These are phyloP conservation scores for Metrosideros polymorpha DNA, from an alignment of 441 rosid genomes.

Conservation along the genomic window DNA sequence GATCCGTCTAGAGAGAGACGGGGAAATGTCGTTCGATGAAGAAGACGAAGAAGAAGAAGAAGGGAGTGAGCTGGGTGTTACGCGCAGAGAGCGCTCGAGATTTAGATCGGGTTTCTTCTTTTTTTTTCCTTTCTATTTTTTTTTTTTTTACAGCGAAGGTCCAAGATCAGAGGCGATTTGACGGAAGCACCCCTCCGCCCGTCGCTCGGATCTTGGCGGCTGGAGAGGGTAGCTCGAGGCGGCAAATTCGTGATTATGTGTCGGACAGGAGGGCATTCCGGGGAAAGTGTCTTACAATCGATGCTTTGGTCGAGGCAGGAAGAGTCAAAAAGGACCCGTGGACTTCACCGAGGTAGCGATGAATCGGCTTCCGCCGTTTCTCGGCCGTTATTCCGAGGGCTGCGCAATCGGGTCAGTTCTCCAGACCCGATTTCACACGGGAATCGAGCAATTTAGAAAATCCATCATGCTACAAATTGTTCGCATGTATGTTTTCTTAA, in stretches of 20 bases:
- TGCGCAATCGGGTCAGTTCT: not conserved
- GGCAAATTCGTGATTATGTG: not conserved
- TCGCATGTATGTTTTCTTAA: fast-evolving
- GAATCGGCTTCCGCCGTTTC: not conserved
- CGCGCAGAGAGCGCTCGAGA: conserved; percentile 17
- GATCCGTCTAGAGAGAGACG: not conserved
- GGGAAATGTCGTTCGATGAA: not conserved
- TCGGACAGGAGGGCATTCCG: not conserved
- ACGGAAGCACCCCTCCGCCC: conserved; percentile 37
- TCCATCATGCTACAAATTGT: fast-evolving
- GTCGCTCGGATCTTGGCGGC: not conserved
- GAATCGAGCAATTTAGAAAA: not conserved
- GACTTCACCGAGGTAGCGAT: not conserved
- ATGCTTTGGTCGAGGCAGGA: not conserved
- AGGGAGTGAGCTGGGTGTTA: not conserved
- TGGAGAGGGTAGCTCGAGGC: not conserved
- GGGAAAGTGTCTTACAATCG: not conserved
- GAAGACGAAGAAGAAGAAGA: not conserved
- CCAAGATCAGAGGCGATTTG: conserved; percentile 7
- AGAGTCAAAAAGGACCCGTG: not conserved
- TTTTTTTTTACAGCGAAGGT: conserved; percentile 10
- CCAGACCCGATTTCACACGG: not conserved
- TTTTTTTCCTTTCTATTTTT: no score
- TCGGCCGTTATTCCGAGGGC: not conserved
- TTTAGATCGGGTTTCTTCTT: conserved; percentile 47